phyloP scores from a whole-genome alignment of 2,329 filamentous ascomycete species.

The Calonectria ilicicola region DNA sequence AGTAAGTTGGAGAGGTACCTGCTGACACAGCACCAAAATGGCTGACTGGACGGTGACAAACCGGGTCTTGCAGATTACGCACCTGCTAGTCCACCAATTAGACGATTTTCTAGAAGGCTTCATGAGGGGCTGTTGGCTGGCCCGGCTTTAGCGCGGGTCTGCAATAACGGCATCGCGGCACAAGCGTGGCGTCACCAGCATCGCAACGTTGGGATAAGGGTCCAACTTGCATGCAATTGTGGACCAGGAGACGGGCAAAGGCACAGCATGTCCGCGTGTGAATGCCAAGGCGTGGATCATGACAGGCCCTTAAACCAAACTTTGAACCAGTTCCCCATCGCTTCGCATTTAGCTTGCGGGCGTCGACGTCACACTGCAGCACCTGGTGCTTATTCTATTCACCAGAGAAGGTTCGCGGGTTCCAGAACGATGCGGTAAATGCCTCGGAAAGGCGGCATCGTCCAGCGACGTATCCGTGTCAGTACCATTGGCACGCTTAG shows the following conservation, averaged over 20 bases:
- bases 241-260: background rate
- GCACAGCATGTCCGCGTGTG: background rate
- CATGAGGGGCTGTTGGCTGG: background rate
- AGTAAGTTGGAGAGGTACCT: background rate
- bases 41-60: background rate
- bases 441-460: no score
- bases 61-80: background rate
- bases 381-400: no score
- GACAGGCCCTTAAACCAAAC: no score
- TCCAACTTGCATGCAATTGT: background rate
- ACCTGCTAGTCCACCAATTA: background rate
- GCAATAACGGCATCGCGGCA: no score
- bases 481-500: no score
- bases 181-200: no score
- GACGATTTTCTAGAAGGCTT: background rate
- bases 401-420: no score
- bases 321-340: no score
- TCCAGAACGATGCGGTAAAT: no score
- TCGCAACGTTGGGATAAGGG: background rate
- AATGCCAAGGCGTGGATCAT: background rate
- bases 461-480: no score
- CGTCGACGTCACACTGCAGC: no score
- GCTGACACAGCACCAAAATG: background rate
- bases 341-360: no score
- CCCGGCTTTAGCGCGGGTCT: background rate